phyloP scores from a whole-genome alignment of 2,329 filamentous ascomycete species.

The Teratosphaeriaceae sp. region DNA sequence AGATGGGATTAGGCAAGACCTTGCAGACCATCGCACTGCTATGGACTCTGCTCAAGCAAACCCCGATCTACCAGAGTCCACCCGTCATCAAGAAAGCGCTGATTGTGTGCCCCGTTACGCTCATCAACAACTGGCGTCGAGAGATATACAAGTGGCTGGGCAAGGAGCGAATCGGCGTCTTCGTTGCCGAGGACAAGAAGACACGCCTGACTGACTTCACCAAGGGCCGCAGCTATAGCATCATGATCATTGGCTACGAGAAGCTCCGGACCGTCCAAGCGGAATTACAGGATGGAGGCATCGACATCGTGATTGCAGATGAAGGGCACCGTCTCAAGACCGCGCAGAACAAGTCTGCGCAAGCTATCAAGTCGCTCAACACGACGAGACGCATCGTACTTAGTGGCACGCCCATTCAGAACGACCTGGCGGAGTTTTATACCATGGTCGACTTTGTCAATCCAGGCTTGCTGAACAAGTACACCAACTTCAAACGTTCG shows the following conservation, averaged over 20 bases:
- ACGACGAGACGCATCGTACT: constrained; percentile 57
- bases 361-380: constrained; percentile 58
- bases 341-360: constrained; percentile 60
- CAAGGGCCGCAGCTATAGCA: constrained; percentile 58
- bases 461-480: constrained; percentile 56
- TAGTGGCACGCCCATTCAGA: constrained; percentile 62
- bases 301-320: constrained; percentile 66
- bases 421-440: constrained; percentile 61
- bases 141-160: constrained; percentile 71
- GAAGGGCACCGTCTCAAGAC: constrained; percentile 64
- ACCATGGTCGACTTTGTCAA: constrained; percentile 64
- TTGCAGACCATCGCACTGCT: constrained; percentile 64
- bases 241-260: constrained; percentile 71
- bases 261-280: constrained; percentile 60
- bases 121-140: constrained; percentile 67
- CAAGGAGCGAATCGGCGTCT: constrained; percentile 62
- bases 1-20: constrained; percentile 71
- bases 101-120: constrained; percentile 65
- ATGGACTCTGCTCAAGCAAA: constrained; percentile 68
- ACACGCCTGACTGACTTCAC: constrained; percentile 62
- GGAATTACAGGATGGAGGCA: constrained; percentile 54
- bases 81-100: constrained; percentile 64
- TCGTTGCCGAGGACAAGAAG: constrained; percentile 54
- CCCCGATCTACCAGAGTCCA: constrained; percentile 52
- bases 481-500: constrained; percentile 55